Evolutionary conservation across 805 yeast genomes (phyloP).

Genomic region (Kregervanrija pseudodelftensis): DNA sequence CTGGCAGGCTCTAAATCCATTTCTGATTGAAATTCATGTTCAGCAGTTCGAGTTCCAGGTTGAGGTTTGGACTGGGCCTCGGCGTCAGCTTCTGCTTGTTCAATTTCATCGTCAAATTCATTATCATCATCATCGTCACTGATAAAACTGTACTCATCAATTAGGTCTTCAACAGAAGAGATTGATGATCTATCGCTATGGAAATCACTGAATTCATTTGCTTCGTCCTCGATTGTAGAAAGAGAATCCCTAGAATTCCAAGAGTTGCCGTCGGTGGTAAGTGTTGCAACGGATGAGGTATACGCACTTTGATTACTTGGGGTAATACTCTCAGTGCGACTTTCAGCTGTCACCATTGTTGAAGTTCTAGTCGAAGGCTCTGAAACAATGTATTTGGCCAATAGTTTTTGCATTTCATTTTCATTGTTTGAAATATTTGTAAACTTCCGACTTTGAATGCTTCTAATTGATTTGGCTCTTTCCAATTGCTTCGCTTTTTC

Average conservation of each 20-base stretch:
- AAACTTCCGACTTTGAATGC: neutral
- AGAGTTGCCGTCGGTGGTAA: neutral
- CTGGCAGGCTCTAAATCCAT: neutral
- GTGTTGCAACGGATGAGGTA: neutral
- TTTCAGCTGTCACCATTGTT: neutral
- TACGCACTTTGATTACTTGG: neutral
- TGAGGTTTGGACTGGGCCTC: neutral
- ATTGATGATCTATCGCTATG: neutral
- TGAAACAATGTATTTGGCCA: slow-evolving; percentile 3
- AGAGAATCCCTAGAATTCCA: slow-evolving; percentile 1
- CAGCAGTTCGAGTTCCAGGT: neutral
- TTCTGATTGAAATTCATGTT: neutral
- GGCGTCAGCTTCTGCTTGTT: too few species aligned
- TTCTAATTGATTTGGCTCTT: slow-evolving; percentile 5
- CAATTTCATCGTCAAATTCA: neutral
- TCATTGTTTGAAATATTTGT: neutral
- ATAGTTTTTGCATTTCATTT: slow-evolving; percentile 1
- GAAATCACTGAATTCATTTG: neutral
- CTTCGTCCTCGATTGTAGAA: slow-evolving; percentile 4
- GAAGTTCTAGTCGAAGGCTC: neutral
- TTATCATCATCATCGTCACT: slow-evolving; percentile 1
- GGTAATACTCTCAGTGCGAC: neutral
- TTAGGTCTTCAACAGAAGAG: slow-evolving; percentile 1
- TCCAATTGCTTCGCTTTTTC: slow-evolving; percentile 8
- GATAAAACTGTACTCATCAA: slow-evolving; percentile 4